These are phyloP conservation scores for Cutaneotrichosporon sp. DNA, from an alignment of 1,284 basidiomycete genomes.

Conservation along the genomic window DNA sequence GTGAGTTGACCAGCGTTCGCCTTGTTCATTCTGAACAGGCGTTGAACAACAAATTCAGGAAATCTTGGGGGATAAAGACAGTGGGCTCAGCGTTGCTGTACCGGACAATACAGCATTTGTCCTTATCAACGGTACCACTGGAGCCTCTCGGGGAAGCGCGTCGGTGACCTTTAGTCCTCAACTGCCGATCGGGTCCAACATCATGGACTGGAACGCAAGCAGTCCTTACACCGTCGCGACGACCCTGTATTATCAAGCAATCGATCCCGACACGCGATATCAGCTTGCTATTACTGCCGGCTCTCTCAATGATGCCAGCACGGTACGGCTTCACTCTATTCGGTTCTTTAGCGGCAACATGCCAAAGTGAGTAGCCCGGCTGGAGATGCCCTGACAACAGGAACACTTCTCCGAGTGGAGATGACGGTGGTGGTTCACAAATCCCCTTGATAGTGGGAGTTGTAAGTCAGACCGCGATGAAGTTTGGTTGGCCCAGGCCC, in stretches of 20 bases:
- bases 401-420: not conserved
- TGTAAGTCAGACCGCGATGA: not conserved
- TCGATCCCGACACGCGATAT: not conserved
- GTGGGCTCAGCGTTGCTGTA: not conserved
- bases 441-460: not conserved
- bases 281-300: not conserved
- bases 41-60: not conserved
- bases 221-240: not conserved
- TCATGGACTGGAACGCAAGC: not conserved
- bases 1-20: not conserved
- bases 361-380: not conserved
- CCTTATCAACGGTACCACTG: not conserved
- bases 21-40: not conserved
- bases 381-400: not conserved
- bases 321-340: too few species aligned
- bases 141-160: not conserved
- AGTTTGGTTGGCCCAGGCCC: not conserved
- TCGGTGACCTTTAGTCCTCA: not conserved
- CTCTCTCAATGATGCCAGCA: too few species aligned
- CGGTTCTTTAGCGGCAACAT: too few species aligned
- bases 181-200: too few species aligned
- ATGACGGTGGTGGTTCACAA: not conserved
- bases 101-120: not conserved
- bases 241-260: not conserved
- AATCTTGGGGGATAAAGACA: too few species aligned